Base-by-base conservation (phyloP, 371 early-diverging fungal genomes). In the Catenaria anguillulae region DNA sequence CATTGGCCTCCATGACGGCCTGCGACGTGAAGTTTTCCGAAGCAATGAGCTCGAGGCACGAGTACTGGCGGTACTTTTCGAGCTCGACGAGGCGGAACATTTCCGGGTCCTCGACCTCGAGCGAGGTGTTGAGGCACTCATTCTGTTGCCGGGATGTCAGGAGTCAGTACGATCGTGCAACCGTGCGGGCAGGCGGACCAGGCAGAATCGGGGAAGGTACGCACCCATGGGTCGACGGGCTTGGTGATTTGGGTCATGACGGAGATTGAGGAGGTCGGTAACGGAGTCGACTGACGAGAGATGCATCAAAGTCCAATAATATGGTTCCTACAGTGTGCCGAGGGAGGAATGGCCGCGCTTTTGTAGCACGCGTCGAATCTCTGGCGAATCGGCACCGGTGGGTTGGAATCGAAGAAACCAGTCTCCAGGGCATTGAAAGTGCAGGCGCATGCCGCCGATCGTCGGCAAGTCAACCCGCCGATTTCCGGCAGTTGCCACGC, bases 21-120 rank as follows among this genome's bases (percentile, higher is more conserved):
- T 84, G 85, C 52, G 94, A 93, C 42, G 98, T 97, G 72, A 94
- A 98, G 85, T 98, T 99, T 90, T 97, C 98, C 42, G 97, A 97
- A 56, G 99, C 97, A 72, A 99, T 99, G 66, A 99, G 80, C 68
- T 95, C 95, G 42, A 99, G 81, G 67, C 89, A 85, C 64, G 93
- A 91, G 75, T 85, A 83, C 82, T 99, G 99, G 71, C 99, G 84
- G 71, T 87, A 84, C 83, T 97, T 97, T 73, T 99, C 99, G 61
- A 84, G 72, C 74, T 96, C 90, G 67, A 99, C 88, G 68, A 98
- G 84, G 61, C 84, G 74, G 72, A 83, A 85, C 67, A 99, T 77
- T 71, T 96, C 97, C 45, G 87, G 89, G 73, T 99, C 99, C 61
- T 85, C 88, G 63, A 80, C 79, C 63, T 84, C 72, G 64, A 90